phyloP scores from a whole-genome alignment of 148 eudicot species.

The Fagopyrum tataricum region DNA sequence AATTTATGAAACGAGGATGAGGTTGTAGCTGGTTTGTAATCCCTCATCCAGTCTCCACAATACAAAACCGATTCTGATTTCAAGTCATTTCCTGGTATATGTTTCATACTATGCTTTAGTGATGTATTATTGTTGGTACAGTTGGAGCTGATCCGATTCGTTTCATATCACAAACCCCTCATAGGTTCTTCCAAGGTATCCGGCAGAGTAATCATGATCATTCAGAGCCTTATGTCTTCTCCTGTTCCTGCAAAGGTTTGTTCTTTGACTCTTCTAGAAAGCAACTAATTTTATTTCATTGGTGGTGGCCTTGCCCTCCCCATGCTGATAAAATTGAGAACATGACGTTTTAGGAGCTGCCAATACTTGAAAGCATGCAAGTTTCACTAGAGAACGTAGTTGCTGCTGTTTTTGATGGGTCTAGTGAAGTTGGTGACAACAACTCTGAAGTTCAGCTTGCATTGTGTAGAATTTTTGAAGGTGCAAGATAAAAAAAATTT shows the following conservation, averaged over 20 bases:
- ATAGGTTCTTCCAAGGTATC: constrained; percentile 67
- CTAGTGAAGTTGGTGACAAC: constrained; percentile 40
- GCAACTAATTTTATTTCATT: neutral
- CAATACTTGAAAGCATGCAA: constrained; percentile 85
- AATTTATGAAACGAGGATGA: neutral
- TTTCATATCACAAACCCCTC: constrained; percentile 63
- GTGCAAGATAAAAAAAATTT: constrained; percentile 22
- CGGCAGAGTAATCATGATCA: constrained; percentile 50
- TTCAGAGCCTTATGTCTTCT: constrained; percentile 40
- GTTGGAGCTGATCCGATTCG: constrained; percentile 89
- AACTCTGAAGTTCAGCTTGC: constrained; percentile 48
- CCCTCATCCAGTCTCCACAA: too few species aligned
- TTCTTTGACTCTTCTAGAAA: neutral
- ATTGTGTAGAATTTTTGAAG: constrained; percentile 71
- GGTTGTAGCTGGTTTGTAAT: neutral
- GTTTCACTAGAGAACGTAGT: constrained; percentile 68
- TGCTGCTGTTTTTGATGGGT: constrained; percentile 67
- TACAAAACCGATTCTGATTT: too few species aligned
- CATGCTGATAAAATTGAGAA: too few species aligned
- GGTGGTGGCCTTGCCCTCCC: neutral
- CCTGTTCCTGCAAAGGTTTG: constrained; percentile 62
- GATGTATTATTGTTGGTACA: constrained; percentile 23
- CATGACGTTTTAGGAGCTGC: constrained; percentile 49
- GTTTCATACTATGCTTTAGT: neutral
- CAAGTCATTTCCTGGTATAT: neutral